A percentile compares a stretch with the other conserved stretches of the same genome.
These are phyloP conservation scores for Cenococcum geophilum DNA, from an alignment of 495 filamentous ascomycete genomes.

Conservation along the genomic window DNA sequence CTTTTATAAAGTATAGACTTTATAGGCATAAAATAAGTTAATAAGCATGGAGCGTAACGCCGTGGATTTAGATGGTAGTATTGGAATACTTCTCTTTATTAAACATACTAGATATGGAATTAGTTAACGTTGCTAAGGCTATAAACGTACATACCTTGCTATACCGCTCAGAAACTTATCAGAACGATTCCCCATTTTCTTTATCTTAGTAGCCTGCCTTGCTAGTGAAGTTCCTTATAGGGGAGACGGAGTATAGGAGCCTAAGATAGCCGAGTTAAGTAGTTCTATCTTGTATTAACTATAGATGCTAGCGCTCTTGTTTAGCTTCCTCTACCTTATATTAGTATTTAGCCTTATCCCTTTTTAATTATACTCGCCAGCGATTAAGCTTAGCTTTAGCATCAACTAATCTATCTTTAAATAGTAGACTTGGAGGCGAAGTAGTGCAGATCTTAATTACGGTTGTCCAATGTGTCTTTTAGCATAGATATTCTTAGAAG, in stretches of 20 bases:
- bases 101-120: no score
- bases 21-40: slow-evolving; percentile 4
- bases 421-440: no score
- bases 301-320: neutral
- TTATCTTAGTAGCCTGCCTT: neutral
- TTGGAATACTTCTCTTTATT: no score
- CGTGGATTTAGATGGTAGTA: no score
- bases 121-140: no score
- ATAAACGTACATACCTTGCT: neutral
- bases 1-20: slow-evolving; percentile 1
- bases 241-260: neutral
- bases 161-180: neutral
- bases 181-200: neutral
- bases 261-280: neutral
- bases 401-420: no score
- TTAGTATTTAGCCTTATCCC: slow-evolving; percentile 1
- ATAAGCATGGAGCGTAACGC: neutral
- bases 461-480: no score
- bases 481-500: no score
- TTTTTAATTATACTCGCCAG: neutral
- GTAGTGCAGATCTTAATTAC: no score
- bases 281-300: neutral
- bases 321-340: neutral
- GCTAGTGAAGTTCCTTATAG: neutral
- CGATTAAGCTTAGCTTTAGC: neutral